A percentile compares a stretch with the other conserved stretches of the same genome.
Evolutionary conservation across 2,329 filamentous ascomycete genomes (phyloP).

Genomic region (Magnaporthiopsis poae): DNA sequence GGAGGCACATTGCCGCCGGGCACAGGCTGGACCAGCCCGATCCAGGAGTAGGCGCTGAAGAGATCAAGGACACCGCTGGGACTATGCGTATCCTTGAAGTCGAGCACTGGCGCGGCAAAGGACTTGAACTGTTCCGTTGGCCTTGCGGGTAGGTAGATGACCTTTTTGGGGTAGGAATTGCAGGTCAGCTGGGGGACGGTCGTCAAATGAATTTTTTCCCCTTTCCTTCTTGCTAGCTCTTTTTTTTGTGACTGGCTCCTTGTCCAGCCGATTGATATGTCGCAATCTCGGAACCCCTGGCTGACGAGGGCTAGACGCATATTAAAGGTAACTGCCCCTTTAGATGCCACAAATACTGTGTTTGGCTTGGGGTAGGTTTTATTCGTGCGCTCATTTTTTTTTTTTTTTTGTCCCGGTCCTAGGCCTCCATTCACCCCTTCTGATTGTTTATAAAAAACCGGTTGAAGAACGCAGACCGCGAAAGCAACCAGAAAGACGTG

Average conservation of each 20-base stretch:
- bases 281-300: too few relatives aligned
- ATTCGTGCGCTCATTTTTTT: too few relatives aligned
- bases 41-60: constrained; percentile 89
- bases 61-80: constrained; percentile 71
- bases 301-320: too few relatives aligned
- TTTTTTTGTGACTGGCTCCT: too few relatives aligned
- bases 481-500: neutral
- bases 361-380: too few relatives aligned
- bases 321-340: too few relatives aligned
- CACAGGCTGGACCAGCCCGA: constrained; percentile 68
- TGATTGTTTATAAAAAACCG: constrained; percentile 8
- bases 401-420: neutral
- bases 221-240: neutral
- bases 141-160: constrained; percentile 75
- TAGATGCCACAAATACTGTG: too few relatives aligned
- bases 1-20: constrained; percentile 72
- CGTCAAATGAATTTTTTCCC: neutral
- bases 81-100: constrained; percentile 76
- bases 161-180: constrained; percentile 34
- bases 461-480: neutral
- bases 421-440: constrained; percentile 7
- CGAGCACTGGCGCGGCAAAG: constrained; percentile 80
- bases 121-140: constrained; percentile 66
- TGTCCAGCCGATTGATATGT: too few relatives aligned
- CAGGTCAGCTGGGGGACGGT: constrained; percentile 1